These are phyloP conservation scores for Diacronema lutheri DNA, from an alignment of 78 protist genomes.

Conservation along the genomic window DNA sequence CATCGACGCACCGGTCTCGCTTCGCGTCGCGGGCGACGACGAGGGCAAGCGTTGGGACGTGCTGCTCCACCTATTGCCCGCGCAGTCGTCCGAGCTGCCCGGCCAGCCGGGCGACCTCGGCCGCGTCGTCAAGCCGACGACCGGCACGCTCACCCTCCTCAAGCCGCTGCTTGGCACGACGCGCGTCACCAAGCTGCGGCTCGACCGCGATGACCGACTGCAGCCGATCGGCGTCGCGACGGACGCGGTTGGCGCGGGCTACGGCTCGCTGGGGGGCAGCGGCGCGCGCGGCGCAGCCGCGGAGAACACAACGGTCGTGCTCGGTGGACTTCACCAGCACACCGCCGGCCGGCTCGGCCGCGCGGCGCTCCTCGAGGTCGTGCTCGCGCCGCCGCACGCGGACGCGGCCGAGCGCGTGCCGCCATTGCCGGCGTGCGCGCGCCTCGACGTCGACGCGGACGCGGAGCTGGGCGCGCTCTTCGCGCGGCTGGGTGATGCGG, in stretches of 20 bases:
- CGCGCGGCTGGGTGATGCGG: not conserved
- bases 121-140: not conserved
- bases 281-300: not conserved
- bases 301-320: not conserved
- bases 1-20: not conserved
- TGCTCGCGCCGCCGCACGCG: not conserved
- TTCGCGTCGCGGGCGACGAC: not conserved
- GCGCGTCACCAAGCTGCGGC: not conserved
- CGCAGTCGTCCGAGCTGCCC: no score
- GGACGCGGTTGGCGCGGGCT: not conserved
- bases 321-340: not conserved
- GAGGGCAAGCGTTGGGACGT: not conserved
- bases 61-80: not conserved
- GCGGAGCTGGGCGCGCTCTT: not conserved
- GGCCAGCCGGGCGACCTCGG: not conserved
- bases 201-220: not conserved
- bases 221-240: not conserved
- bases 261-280: not conserved
- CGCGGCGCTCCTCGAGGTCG: not conserved
- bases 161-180: constrained; percentile 7
- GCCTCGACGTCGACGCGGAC: not conserved
- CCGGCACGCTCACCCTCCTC: not conserved
- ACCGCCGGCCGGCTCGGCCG: not conserved
- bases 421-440: not conserved
- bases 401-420: not conserved